Percentiles rank a stretch among this genome's conserved stretches.
Conservation (phyloP, 1,284 basidiomycete species). For the Amylostereum areolatum region DNA sequence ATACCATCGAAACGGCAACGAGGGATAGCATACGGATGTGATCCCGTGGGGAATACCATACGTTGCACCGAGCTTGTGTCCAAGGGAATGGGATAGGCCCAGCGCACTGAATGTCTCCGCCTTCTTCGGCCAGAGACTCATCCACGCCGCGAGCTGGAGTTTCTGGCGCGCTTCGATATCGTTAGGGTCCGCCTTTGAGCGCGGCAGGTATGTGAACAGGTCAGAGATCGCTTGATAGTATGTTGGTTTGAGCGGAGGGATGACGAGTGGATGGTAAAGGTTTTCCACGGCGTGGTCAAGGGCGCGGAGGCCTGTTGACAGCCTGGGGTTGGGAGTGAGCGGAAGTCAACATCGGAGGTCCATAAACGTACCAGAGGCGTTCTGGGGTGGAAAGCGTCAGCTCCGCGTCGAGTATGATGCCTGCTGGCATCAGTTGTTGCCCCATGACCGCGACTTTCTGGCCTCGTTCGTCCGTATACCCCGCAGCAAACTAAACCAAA, state of each 20-base stretch:
- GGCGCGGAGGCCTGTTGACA: slow-evolving; percentile 72
- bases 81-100: slow-evolving; percentile 70
- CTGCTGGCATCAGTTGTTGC: slow-evolving; percentile 53
- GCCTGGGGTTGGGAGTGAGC: slow-evolving; percentile 34
- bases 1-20: neutral
- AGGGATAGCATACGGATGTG: slow-evolving; percentile 53
- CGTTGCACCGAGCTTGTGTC: slow-evolving; percentile 70
- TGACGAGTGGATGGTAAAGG: slow-evolving; percentile 55
- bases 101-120: slow-evolving; percentile 37
- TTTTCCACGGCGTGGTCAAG: slow-evolving; percentile 77
- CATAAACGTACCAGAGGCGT: slow-evolving; percentile 52
- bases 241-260: slow-evolving; percentile 58
- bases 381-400: slow-evolving; percentile 71
- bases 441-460: slow-evolving; percentile 56
- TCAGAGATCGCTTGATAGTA: slow-evolving; percentile 61
- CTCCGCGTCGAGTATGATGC: slow-evolving; percentile 75
- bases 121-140: neutral
- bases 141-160: slow-evolving; percentile 33
- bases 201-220: slow-evolving; percentile 68
- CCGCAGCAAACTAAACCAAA: slow-evolving; percentile 24
- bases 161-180: slow-evolving; percentile 61
- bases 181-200: slow-evolving; percentile 52
- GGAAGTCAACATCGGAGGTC: neutral
- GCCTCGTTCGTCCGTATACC: slow-evolving; percentile 69
- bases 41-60: slow-evolving; percentile 79